Percentiles rank a stretch among this genome's conserved stretches.
These are phyloP conservation scores for Blepharisma stoltei DNA, from an alignment of 73 alveolate species.

Conservation along the genomic window DNA sequence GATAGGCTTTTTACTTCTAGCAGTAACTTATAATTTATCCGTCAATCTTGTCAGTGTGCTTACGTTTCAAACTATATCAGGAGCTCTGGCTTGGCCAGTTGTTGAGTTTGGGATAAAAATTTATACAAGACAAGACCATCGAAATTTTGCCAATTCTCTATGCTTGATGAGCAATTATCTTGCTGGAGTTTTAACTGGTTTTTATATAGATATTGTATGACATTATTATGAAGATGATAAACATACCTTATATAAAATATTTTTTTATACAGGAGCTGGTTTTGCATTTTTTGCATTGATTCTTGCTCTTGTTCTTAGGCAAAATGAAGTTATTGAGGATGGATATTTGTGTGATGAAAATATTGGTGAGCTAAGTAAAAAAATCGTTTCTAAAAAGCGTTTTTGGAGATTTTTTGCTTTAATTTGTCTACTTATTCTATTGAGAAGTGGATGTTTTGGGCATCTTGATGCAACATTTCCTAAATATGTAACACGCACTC, in stretches of 20 bases:
- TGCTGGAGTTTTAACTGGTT: neutral
- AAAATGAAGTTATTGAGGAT: neutral
- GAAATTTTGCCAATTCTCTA: neutral
- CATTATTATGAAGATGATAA: neutral
- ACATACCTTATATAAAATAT: neutral
- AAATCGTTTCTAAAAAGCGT: neutral
- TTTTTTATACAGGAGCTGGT: neutral
- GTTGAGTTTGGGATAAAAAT: neutral
- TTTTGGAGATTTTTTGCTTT: conserved; percentile 18
- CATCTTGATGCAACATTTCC: conserved; percentile 28
- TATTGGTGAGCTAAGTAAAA: too few relatives aligned
- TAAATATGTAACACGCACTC: conserved; percentile 14
- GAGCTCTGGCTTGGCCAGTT: conserved; percentile 16
- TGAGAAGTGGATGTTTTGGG: neutral
- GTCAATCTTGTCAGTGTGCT: neutral
- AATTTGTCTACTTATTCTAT: neutral
- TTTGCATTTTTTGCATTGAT: neutral
- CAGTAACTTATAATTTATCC: neutral
- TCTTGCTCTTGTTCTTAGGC: neutral
- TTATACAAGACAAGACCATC: neutral
- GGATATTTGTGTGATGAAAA: neutral
- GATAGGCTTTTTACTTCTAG: neutral
- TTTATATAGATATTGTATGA: neutral
- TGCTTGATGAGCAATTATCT: neutral
- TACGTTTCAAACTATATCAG: neutral